A percentile compares a stretch with the other conserved stretches of the same genome.
Conservation (phyloP, 495 filamentous ascomycete genomes). For the Podospora appendiculata region DNA sequence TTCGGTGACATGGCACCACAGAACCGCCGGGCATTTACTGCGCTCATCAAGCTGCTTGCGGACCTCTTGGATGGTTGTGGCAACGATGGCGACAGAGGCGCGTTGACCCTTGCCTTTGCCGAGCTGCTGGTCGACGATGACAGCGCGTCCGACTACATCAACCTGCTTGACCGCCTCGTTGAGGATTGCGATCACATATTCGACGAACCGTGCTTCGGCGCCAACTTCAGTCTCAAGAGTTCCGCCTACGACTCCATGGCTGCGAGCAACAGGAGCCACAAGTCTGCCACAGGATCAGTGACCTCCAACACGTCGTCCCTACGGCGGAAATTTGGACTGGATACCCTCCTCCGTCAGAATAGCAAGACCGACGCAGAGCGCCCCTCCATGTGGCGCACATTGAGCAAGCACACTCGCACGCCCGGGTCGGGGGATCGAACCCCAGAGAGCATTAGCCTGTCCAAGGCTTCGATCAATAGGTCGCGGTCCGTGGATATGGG, state of each 20-base stretch:
- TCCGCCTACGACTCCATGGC: slow-evolving; percentile 40
- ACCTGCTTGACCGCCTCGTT: slow-evolving; percentile 82
- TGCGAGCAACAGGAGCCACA: slow-evolving; percentile 32
- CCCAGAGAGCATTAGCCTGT: slow-evolving; percentile 44
- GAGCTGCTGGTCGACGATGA: slow-evolving; percentile 76
- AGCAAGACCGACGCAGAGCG: slow-evolving; percentile 64
- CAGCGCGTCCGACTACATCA: slow-evolving; percentile 75
- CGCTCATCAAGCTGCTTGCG: slow-evolving; percentile 75
- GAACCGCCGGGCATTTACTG: slow-evolving; percentile 80
- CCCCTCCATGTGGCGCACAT: slow-evolving; percentile 74
- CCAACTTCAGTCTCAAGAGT: slow-evolving; percentile 20
- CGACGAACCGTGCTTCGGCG: slow-evolving; percentile 47
- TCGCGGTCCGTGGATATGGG: slow-evolving; percentile 80
- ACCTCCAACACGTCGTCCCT: slow-evolving; percentile 72
- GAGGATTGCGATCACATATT: slow-evolving; percentile 89
- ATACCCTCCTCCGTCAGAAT: slow-evolving; percentile 65
- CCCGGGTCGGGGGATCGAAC: slow-evolving; percentile 32
- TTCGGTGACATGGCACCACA: slow-evolving; percentile 81
- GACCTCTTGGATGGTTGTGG: slow-evolving; percentile 90
- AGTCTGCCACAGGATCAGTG: slow-evolving; percentile 42
- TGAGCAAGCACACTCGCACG: slow-evolving; percentile 72
- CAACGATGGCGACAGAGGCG: slow-evolving; percentile 87
- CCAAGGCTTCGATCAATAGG: slow-evolving; percentile 57
- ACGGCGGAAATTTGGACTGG: slow-evolving; percentile 73
- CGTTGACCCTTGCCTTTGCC: slow-evolving; percentile 82